These are phyloP conservation scores for Termitomyces sp. DNA, from an alignment of 768 basidiomycete genomes.

Conservation along the genomic window DNA sequence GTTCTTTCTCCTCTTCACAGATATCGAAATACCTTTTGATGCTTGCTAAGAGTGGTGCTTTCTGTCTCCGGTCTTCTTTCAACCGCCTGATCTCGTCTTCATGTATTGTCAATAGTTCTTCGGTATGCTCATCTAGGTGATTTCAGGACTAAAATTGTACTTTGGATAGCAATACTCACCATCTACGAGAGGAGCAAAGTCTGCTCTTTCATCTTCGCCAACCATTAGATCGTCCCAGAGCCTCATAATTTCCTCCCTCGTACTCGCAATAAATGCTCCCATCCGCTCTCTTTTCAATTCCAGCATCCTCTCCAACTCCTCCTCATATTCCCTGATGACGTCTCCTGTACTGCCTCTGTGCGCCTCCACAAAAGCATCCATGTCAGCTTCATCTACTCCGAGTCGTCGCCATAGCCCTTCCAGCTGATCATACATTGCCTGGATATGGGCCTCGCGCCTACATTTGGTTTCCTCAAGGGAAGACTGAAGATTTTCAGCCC, in stretches of 20 bases:
- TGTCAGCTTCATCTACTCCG: slow-evolving; percentile 70
- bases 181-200: slow-evolving; percentile 79
- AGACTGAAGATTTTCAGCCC: slow-evolving; percentile 53
- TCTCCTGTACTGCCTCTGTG: slow-evolving; percentile 79
- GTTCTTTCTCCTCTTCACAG: slow-evolving; percentile 82
- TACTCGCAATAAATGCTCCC: slow-evolving; percentile 76
- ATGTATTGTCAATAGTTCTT: slow-evolving; percentile 80
- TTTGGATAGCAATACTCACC: slow-evolving; percentile 40
- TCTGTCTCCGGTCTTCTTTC: slow-evolving; percentile 76
- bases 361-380: slow-evolving; percentile 90
- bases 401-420: slow-evolving; percentile 88
- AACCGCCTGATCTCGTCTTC: slow-evolving; percentile 80
- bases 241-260: slow-evolving; percentile 70
- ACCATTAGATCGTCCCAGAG: slow-evolving; percentile 87
- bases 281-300: slow-evolving; percentile 85
- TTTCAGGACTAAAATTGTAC: background rate
- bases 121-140: slow-evolving; percentile 72
- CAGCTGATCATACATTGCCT: slow-evolving; percentile 89
- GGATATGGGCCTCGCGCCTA: slow-evolving; percentile 76
- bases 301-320: slow-evolving; percentile 86
- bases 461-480: slow-evolving; percentile 71
- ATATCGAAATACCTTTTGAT: slow-evolving; percentile 91
- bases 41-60: slow-evolving; percentile 66
- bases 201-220: slow-evolving; percentile 73
- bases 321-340: slow-evolving; percentile 77